A percentile compares a stretch with the other conserved stretches of the same genome.
Evolutionary conservation across 2,329 filamentous ascomycete species (phyloP).

Genomic region (Periglandula ipomoeae): DNA sequence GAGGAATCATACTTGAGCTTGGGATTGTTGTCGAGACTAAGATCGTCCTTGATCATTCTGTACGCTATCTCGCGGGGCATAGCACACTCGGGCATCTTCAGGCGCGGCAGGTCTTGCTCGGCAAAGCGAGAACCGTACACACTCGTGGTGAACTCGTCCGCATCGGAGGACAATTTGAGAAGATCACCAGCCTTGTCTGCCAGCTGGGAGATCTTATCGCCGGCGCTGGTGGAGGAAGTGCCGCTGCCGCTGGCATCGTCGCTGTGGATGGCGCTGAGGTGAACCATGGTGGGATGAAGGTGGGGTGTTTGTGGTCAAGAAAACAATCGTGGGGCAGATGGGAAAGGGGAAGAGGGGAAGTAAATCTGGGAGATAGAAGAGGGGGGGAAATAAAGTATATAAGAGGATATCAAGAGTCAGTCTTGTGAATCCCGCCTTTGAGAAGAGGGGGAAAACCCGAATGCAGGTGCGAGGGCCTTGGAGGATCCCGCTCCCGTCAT

Average conservation of each 20-base stretch:
- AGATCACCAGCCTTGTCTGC: slow-evolving; percentile 27
- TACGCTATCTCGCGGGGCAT: slow-evolving; percentile 95
- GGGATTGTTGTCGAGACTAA: slow-evolving; percentile 84
- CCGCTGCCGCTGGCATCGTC: not conserved
- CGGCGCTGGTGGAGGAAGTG: slow-evolving; percentile 11
- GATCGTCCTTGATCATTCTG: slow-evolving; percentile 90
- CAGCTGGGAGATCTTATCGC: slow-evolving; percentile 15
- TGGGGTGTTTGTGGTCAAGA: not conserved
- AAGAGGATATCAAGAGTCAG: too few relatives aligned
- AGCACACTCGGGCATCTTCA: slow-evolving; percentile 80
- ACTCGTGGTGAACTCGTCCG: slow-evolving; percentile 59
- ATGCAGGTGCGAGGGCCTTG: too few relatives aligned
- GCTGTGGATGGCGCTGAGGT: slow-evolving; percentile 34
- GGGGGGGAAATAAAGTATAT: too few relatives aligned
- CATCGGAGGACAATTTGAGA: slow-evolving; percentile 39
- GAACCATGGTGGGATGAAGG: slow-evolving; percentile 34
- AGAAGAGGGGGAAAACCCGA: too few relatives aligned
- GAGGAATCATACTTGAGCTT: slow-evolving; percentile 59
- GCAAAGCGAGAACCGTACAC: slow-evolving; percentile 88
- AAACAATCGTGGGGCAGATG: not conserved
- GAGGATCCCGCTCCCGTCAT: too few relatives aligned
- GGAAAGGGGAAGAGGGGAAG: too few relatives aligned
- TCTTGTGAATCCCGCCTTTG: too few relatives aligned
- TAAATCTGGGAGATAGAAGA: too few relatives aligned
- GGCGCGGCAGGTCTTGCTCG: slow-evolving; percentile 65